Evolutionary conservation across 2,329 filamentous ascomycete species (phyloP), one percentile per base, ranked within the genome.

Genomic region (Cladosporium cucumerinum): DNA sequence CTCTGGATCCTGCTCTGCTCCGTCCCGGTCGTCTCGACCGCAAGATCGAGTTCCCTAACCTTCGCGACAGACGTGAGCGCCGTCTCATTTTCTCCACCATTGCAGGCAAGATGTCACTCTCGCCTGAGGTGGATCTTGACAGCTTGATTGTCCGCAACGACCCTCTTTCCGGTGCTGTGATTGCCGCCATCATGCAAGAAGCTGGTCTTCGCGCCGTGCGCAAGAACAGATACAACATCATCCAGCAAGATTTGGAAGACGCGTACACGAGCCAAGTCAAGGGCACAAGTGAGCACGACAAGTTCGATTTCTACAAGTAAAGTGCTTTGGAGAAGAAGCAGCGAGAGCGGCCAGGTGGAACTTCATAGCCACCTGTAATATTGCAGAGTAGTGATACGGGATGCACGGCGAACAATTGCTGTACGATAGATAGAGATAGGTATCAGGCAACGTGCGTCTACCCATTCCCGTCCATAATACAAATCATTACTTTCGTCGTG

Each of bases 161-260:
- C 77, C 95, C 95, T 2, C 82, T 99, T 57, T 96, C 91, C 57
- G 95, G 95, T 72, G 95, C 95, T 65, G 89, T 99, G 72, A 99
- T 99, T 77, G 93, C 95, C 57, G 95, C 95, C 60, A 97, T 99
- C 77, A 99, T 99, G 95, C 95, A 99, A 80, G 95, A 99, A 81
- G 95, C 95, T 34, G 95, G 95, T 70, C 84, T 99, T 71, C 87
- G 93, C 70, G 94, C 94, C 28, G 94, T 98, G 69, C 86, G 94
- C 74, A 98, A 97, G 88, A 98, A 99, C 81, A 85, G 95, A 74
- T 99, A 99, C 82, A 98, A 99, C 80, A 99, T 99, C 78, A 98
- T 99, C 74, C 95, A 99, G 83, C 88, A 86, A 68, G 95, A 99
- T 80, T 82, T 99, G 69, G 95, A 99, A 80, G 95, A 98, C 78